Base-by-base conservation (phyloP, 2,329 filamentous ascomycete genomes). In the Calonectria pseudoturangicola region DNA sequence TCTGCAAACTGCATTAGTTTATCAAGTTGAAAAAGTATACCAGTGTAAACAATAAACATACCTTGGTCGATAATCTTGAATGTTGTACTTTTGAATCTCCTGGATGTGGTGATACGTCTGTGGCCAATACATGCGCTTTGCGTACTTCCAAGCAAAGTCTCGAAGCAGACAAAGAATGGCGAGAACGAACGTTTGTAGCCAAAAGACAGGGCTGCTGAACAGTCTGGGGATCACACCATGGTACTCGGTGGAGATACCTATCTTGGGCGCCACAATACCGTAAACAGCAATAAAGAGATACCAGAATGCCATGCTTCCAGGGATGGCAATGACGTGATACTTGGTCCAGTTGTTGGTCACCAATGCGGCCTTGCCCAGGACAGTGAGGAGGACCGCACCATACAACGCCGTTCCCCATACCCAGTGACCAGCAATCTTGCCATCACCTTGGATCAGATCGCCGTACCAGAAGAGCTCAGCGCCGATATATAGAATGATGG, bases 41-140 rank as follows among this genome's bases (percentile, higher is more conserved):
- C 21, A 21, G 21, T 21, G 21, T 21, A 21, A 21, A 21, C 21
- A 21, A 43, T 58, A 21, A 64, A 88, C 90, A 78, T 90, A 96
- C 94, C 97, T 93, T 74, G 97, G 97, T 82, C 97, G 90, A 85
- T 99, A 99, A 86, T 99, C 97, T 86, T 99, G 97, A 73, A 99
- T 98, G 81, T 99, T 99, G 87, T 98, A 99, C 86, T 99, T 99
- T 85, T 99, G 97, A 79, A 99, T 99, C 87, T 99, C 97, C 85
- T 99, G 97, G 75, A 99, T 97, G 84, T 99, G 97, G 80, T 99
- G 97, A 82, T 99, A 99, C 51, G 95, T 92, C 85, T 98, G 94
- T 27, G 97, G 97, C 78, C 93, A 93, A 86, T 98, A 99, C 95
- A 99, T 98, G 76, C 97, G 91, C 88, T 98, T 98, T 74, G 92